Percentiles rank a stretch among this genome's conserved stretches.
Conservation (phyloP, 331 rosid genomes). For the Malus hybrid region DNA sequence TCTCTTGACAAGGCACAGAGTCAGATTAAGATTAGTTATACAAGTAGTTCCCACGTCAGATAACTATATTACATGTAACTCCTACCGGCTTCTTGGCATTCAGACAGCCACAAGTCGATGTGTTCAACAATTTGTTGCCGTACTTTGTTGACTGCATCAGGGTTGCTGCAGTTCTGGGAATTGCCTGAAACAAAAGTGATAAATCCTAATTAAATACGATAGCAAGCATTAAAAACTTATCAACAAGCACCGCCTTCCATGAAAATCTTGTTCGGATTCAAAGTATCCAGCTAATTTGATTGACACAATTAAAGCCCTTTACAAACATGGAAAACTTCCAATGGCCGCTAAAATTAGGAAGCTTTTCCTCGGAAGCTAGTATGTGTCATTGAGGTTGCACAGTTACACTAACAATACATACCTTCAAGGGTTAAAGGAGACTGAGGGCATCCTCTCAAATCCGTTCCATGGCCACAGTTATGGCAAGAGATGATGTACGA, state of each 20-base stretch:
- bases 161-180: conserved; percentile 62
- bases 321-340: too few species aligned
- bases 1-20: conserved; percentile 1
- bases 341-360: not conserved
- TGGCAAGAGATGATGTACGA: conserved; percentile 62
- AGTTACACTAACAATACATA: conserved; percentile 4
- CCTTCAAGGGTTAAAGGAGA: conserved; percentile 68
- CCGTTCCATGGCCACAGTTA: conserved; percentile 90
- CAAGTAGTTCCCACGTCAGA: not conserved
- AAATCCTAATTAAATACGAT: not conserved
- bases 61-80: conserved; percentile 1
- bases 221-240: not conserved
- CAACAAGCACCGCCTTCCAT: not conserved
- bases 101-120: conserved; percentile 76
- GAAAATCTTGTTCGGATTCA: not conserved
- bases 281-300: not conserved
- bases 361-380: too few species aligned
- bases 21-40: conserved; percentile 11
- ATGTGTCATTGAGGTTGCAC: too few species aligned
- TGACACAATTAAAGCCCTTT: too few species aligned
- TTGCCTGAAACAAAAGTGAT: conserved; percentile 39
- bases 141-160: conserved; percentile 70
- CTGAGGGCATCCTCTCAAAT: conserved; percentile 91
- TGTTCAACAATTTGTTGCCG: conserved; percentile 69
- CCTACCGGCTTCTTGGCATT: conserved; percentile 35